Evolutionary conservation across 2,329 filamentous ascomycete genomes (phyloP).

Genomic region (Pleurostoma richardsiae): DNA sequence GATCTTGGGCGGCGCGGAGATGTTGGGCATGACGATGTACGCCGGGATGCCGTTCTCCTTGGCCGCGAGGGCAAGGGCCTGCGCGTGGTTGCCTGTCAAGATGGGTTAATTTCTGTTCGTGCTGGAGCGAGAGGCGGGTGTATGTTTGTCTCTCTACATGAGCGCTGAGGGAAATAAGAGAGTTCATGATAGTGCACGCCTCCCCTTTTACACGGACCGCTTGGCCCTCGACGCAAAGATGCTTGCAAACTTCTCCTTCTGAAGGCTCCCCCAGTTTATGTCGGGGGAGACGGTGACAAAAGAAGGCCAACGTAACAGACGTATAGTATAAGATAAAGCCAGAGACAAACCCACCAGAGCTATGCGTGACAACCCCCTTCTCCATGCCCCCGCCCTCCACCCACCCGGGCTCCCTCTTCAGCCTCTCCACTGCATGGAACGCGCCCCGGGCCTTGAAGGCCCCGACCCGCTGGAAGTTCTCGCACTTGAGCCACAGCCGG

Average conservation of each 20-base stretch:
- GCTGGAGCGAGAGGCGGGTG: neutral
- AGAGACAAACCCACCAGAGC: conserved; percentile 57
- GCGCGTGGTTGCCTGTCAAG: conserved; percentile 81
- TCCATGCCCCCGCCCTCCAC: conserved; percentile 52
- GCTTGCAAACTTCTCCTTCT: neutral
- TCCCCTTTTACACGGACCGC: neutral
- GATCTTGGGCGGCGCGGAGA: conserved; percentile 81
- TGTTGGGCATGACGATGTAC: conserved; percentile 89
- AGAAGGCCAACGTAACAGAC: neutral
- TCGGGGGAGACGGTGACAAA: neutral
- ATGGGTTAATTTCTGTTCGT: neutral
- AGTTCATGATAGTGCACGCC: neutral
- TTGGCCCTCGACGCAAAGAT: neutral
- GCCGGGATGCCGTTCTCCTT: conserved; percentile 67
- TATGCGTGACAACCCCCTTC: conserved; percentile 83
- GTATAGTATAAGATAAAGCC: conserved; percentile 4
- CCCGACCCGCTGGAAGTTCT: conserved; percentile 85
- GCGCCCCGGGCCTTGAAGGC: conserved; percentile 92
- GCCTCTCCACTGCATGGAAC: conserved; percentile 73
- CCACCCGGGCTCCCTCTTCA: conserved; percentile 59
- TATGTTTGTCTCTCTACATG: no score
- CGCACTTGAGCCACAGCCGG: conserved; percentile 88
- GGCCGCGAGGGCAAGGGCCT: conserved; percentile 85
- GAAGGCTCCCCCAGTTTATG: no score
- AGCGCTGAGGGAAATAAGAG: neutral